Base-by-base conservation (phyloP, 2,329 filamentous ascomycete genomes). In the Lasiodiplodia sp. region DNA sequence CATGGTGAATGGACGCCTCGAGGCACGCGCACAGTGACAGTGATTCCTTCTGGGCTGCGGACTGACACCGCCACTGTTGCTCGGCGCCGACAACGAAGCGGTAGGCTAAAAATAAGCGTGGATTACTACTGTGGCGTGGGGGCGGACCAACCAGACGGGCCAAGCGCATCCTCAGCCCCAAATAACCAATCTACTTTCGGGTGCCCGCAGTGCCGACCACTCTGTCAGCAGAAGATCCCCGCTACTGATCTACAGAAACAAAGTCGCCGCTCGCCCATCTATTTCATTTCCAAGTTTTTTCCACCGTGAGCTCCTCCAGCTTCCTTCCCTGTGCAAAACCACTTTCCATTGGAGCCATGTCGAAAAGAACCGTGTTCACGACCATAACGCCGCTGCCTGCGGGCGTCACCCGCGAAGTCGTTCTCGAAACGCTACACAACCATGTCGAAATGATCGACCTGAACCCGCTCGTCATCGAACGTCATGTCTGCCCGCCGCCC, bases 371-470 rank as follows among this genome's bases (percentile, higher is more conserved):
- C 18, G 84, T 88, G 38, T 93, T 94, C 82, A 96, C 92, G 49
- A 91, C 88, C 56, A 88, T 94, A 73, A 96, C 92, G 34, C 91
- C 93, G 21, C 85, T 97, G 38, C 93, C 94, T 10, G 73, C 87
- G 2, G 83, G 84, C 72, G 87, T 96, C 72, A 84, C 88, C 58
- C 88, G 92, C 67, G 85, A 91, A 72, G 86, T 87, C n/a, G 92
- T 92, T 52, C 78, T 96, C 71, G 85, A 88, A 66, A 92, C 92
- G 72, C 88, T 97, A 38, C 92, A 93, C 78, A 86, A 91, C 78
- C 93, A 96, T 80, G 79, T 86, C 62, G 90, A 90, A 73, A 96
- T 97, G 90, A 96, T 97, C 75, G 91, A 95, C 76, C 84, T 97
- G 68, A 97, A 96, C 79, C 93, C 93, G 1, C 85, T 96, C 58